A percentile compares a stretch with the other conserved stretches of the same genome.
Conservation (phyloP, 179 eudicot species). For the Beta macrorhiza region DNA sequence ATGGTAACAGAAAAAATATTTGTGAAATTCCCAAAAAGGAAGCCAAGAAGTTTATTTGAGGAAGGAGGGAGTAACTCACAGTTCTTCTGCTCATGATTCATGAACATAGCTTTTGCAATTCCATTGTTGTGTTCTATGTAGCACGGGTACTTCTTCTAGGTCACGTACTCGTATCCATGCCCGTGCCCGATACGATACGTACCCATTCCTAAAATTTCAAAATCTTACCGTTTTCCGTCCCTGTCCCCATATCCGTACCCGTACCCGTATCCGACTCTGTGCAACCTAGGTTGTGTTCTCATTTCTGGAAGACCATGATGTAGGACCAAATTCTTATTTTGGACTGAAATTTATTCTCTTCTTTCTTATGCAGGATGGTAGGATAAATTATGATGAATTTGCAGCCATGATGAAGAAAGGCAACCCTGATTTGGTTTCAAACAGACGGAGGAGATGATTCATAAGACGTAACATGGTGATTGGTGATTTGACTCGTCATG, state of each 20-base stretch:
- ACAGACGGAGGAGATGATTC: slow-evolving; percentile 60
- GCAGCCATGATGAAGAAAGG: slow-evolving; percentile 95
- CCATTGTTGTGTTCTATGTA: not conserved
- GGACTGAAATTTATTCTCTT: not conserved
- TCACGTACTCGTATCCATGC: too few relatives aligned
- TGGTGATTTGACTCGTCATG: not conserved
- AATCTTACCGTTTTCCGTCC: too few relatives aligned
- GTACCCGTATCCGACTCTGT: too few relatives aligned
- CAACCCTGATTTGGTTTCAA: slow-evolving; percentile 59
- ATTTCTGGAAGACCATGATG: not conserved
- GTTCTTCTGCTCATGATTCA: not conserved
- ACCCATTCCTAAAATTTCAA: too few relatives aligned
- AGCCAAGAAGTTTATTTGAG: too few relatives aligned
- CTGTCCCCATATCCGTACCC: too few relatives aligned
- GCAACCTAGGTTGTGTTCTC: not conserved
- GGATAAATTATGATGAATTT: slow-evolving; percentile 84
- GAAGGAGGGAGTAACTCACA: not conserved
- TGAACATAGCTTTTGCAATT: not conserved
- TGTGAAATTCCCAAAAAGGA: too few relatives aligned
- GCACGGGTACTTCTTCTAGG: too few relatives aligned
- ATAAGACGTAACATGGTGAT: not conserved
- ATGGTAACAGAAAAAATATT: too few relatives aligned
- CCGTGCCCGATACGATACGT: too few relatives aligned
- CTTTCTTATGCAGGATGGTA: slow-evolving; percentile 67
- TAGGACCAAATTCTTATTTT: not conserved